phyloP scores from a whole-genome alignment of 306 rosid species.

The Argentina anserina region DNA sequence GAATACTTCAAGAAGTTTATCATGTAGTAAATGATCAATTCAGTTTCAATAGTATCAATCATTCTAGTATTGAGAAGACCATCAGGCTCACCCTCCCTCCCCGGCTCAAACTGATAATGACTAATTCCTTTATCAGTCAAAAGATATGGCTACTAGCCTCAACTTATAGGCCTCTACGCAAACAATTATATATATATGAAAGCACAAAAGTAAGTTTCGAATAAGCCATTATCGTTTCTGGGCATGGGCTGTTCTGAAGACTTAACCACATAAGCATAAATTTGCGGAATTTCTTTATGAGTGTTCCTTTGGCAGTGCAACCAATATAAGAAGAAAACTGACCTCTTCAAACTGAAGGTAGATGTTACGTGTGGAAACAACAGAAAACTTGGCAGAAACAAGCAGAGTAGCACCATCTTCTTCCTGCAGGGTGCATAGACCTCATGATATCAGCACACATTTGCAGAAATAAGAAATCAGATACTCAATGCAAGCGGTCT shows the following conservation, averaged over 20 bases:
- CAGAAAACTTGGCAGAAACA: slow-evolving; percentile 75
- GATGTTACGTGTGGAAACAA: slow-evolving; percentile 74
- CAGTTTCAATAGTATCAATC: not conserved
- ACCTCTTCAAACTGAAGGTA: slow-evolving; percentile 92
- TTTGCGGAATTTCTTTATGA: not conserved
- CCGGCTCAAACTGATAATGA: not conserved
- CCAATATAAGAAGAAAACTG: slow-evolving; percentile 15
- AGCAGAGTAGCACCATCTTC: slow-evolving; percentile 90
- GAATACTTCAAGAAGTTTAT: not conserved
- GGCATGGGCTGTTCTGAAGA: not conserved
- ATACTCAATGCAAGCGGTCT: not conserved
- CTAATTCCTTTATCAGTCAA: not conserved
- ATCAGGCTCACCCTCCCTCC: not conserved
- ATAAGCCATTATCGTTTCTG: not conserved
- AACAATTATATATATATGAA: not conserved
- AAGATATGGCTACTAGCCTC: not conserved
- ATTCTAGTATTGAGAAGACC: not conserved
- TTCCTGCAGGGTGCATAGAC: slow-evolving; percentile 48
- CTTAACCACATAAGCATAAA: slow-evolving; percentile 9
- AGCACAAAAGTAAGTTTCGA: not conserved
- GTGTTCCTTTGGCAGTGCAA: not conserved
- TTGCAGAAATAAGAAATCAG: not conserved
- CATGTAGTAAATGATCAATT: not conserved
- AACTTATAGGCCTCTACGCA: not conserved
- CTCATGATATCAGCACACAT: not conserved